Evolutionary conservation across 2,329 filamentous ascomycete species (phyloP).

Genomic region (Diplodia scrobiculata): DNA sequence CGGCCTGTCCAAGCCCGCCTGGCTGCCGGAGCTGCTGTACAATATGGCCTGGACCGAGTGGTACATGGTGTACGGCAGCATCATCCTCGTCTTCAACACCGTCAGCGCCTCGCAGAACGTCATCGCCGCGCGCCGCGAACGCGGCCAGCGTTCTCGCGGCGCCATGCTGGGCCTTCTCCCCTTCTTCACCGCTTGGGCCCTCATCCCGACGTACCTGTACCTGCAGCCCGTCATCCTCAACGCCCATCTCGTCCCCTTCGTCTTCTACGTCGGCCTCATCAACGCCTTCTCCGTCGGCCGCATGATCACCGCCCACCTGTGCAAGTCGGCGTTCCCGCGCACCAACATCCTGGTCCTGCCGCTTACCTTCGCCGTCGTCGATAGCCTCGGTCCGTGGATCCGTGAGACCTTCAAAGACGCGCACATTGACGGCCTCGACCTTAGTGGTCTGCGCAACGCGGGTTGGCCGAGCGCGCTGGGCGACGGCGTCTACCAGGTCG

Average conservation of each 20-base stretch:
- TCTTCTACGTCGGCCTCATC: conserved; percentile 82
- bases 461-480: conserved; percentile 54
- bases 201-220: conserved; percentile 77
- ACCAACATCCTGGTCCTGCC: conserved; percentile 82
- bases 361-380: conserved; percentile 74
- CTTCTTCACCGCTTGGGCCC: conserved; percentile 74
- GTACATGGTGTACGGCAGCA: conserved; percentile 83
- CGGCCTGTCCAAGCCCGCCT: conserved; percentile 63
- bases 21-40: conserved; percentile 72
- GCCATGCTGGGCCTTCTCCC: conserved; percentile 82
- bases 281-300: conserved; percentile 95
- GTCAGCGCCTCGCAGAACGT: conserved; percentile 78
- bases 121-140: conserved; percentile 73
- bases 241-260: conserved; percentile 83
- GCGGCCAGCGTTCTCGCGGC: conserved; percentile 69
- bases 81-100: conserved; percentile 85
- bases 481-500: conserved; percentile 79
- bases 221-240: conserved; percentile 82
- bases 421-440: conserved; percentile 34
- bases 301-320: conserved; percentile 93
- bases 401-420: conserved; percentile 42
- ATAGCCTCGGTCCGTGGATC: conserved; percentile 74
- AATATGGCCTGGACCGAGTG: conserved; percentile 84
- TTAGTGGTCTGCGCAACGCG: conserved; percentile 37
- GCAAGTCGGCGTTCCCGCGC: conserved; percentile 85